These are phyloP conservation scores for Stemphylium beticola DNA, from an alignment of 2,329 filamentous ascomycete genomes.

Conservation along the genomic window DNA sequence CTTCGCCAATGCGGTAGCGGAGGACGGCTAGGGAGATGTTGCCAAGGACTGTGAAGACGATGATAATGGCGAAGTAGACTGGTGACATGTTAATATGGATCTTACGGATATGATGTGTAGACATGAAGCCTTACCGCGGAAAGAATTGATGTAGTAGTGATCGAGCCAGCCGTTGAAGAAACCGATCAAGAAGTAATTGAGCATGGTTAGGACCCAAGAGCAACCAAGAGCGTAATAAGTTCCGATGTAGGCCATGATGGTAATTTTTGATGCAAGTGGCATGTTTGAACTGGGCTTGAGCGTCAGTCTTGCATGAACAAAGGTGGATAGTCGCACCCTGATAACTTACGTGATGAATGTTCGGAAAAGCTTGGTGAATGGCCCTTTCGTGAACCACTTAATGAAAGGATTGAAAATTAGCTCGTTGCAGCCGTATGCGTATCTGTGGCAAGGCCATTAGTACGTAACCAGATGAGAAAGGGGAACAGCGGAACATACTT, in stretches of 20 bases:
- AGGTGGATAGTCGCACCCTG: rapidly evolving
- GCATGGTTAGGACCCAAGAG: constrained; percentile 68
- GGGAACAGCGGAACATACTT: constrained; percentile 51
- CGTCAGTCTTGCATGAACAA: background rate
- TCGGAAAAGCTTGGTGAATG: constrained; percentile 69
- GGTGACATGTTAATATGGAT: background rate
- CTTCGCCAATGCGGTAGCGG: constrained; percentile 66
- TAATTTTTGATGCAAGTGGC: constrained; percentile 70
- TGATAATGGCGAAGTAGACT: constrained; percentile 66
- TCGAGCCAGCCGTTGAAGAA: constrained; percentile 77
- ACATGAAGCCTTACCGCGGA: constrained; percentile 51
- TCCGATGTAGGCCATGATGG: constrained; percentile 73
- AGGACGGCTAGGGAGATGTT: constrained; percentile 67
- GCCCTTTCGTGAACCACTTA: constrained; percentile 66
- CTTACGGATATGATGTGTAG: background rate
- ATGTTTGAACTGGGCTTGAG: constrained; percentile 57
- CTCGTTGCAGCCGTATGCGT: constrained; percentile 74
- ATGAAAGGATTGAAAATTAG: constrained; percentile 71
- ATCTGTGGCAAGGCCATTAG: constrained; percentile 21
- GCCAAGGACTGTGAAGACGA: constrained; percentile 69
- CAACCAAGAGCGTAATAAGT: constrained; percentile 75
- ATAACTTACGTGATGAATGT: constrained; percentile 57
- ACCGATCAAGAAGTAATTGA: constrained; percentile 75
- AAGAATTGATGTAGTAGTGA: constrained; percentile 80
- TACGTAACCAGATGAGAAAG: background rate